A percentile compares a stretch with the other conserved stretches of the same genome.
These are phyloP conservation scores for Colletotrichum shisoi DNA, from an alignment of 2,329 filamentous ascomycete genomes.

Conservation along the genomic window DNA sequence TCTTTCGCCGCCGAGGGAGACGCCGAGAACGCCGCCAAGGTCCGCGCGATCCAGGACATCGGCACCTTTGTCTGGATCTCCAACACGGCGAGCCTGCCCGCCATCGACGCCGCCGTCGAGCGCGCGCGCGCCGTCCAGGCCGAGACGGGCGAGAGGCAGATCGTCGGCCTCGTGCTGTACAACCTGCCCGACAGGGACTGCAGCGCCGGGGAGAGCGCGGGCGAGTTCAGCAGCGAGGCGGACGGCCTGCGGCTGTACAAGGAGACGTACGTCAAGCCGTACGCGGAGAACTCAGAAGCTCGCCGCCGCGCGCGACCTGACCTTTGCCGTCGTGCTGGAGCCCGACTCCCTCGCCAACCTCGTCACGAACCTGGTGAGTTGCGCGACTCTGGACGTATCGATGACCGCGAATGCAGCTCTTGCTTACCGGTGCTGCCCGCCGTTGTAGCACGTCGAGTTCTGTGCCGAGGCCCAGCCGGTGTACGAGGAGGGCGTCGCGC, in stretches of 20 bases:
- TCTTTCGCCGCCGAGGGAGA: slow-evolving; percentile 51
- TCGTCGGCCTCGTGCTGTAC: slow-evolving; percentile 56
- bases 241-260: slow-evolving; percentile 53
- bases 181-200: slow-evolving; percentile 57
- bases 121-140: slow-evolving; percentile 49
- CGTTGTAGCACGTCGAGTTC: slow-evolving; percentile 42
- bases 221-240: slow-evolving; percentile 51
- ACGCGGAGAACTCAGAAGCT: slow-evolving; percentile 51
- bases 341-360: slow-evolving; percentile 56
- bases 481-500: slow-evolving; percentile 54
- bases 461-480: slow-evolving; percentile 50
- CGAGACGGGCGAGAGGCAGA: slow-evolving; percentile 49
- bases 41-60: slow-evolving; percentile 50
- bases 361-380: slow-evolving; percentile 50
- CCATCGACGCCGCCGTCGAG: slow-evolving; percentile 53
- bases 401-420: no score
- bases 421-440: background rate
- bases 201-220: slow-evolving; percentile 53
- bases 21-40: slow-evolving; percentile 49
- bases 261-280: slow-evolving; percentile 52
- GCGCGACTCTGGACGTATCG: no score
- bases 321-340: slow-evolving; percentile 55
- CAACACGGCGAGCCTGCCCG: slow-evolving; percentile 47
- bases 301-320: slow-evolving; percentile 49
- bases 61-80: slow-evolving; percentile 57